Percentiles rank a stretch among this genome's conserved stretches.
Conservation (phyloP, 2,329 filamentous ascomycete species). For the Rhytidhysteron rufulum region DNA sequence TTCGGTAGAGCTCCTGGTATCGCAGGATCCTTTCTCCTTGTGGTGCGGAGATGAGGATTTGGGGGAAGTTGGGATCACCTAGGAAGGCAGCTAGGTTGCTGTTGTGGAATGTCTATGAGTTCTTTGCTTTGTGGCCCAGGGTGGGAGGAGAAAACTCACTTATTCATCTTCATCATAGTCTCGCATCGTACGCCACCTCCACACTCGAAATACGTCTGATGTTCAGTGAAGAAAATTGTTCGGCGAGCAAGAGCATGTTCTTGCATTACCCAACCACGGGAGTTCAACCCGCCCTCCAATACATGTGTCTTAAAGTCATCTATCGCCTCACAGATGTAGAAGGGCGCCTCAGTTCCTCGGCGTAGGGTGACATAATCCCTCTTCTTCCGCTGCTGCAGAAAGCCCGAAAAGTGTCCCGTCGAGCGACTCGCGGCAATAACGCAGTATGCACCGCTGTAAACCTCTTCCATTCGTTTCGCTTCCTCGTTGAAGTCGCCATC, state of each 20-base stretch:
- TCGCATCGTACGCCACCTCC: constrained; percentile 34
- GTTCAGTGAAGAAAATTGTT: constrained; percentile 35
- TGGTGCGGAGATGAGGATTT: not conserved
- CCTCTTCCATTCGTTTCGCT: constrained; percentile 10
- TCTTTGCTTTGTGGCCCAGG: not conserved
- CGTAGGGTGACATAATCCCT: constrained; percentile 8
- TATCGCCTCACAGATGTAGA: constrained; percentile 20
- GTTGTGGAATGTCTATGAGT: not conserved
- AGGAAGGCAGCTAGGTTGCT: constrained; percentile 17
- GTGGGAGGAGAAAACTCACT: constrained; percentile 21
- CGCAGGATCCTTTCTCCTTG: constrained; percentile 3
- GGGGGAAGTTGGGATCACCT: constrained; percentile 18
- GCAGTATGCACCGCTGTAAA: constrained; percentile 12
- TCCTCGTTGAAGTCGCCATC: constrained; percentile 15
- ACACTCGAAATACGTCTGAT: constrained; percentile 40
- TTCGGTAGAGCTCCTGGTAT: constrained; percentile 8
- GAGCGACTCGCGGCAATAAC: constrained; percentile 16
- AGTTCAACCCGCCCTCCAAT: constrained; percentile 24
- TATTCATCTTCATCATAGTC: constrained; percentile 28
- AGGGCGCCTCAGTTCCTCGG: constrained; percentile 5
- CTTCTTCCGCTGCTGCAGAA: constrained; percentile 9
- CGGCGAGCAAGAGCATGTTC: constrained; percentile 36
- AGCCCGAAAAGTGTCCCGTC: constrained; percentile 10
- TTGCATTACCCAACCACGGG: constrained; percentile 40
- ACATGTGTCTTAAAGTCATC: constrained; percentile 36